Percentiles rank a stretch among this genome's conserved stretches.
phyloP scores from a whole-genome alignment of 805 yeast species.

The Ogataea kodamae region DNA sequence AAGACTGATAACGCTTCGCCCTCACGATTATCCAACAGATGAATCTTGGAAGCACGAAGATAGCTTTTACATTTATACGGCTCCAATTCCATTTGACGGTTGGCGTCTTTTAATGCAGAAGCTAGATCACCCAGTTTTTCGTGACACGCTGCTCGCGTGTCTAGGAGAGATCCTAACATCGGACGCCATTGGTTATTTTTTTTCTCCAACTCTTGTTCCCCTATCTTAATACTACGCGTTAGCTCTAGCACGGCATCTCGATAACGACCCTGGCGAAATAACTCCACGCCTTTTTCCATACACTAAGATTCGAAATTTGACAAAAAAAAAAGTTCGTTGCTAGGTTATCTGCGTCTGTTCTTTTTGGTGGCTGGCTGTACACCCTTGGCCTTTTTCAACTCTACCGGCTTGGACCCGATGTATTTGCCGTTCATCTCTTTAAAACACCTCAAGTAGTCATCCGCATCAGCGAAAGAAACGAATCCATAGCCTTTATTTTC shows the following conservation, averaged over 20 bases:
- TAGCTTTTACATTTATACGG: conserved; percentile 50
- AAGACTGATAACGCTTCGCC: conserved; percentile 36
- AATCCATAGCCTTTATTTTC: conserved; percentile 70
- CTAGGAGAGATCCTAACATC: conserved; percentile 27
- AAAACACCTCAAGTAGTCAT: conserved; percentile 67
- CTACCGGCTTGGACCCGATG: conserved; percentile 71
- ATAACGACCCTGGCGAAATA: conserved; percentile 20
- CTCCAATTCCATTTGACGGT: conserved; percentile 33
- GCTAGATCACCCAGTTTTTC: conserved; percentile 37
- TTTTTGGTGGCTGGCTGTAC: conserved; percentile 28
- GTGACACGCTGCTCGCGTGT: conserved; percentile 48
- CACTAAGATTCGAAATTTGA: background rate
- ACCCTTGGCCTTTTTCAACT: conserved; percentile 58
- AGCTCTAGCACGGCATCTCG: conserved; percentile 23
- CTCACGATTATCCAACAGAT: conserved; percentile 24
- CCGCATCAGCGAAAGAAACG: conserved; percentile 60
- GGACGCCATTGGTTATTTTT: conserved; percentile 8
- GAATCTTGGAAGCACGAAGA: conserved; percentile 41
- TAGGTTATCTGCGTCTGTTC: conserved; percentile 9
- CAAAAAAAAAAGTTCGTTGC: conserved; percentile 3
- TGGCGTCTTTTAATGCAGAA: conserved; percentile 39
- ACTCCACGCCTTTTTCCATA: conserved; percentile 17
- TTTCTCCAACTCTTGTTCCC: conserved; percentile 8
- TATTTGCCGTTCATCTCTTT: conserved; percentile 75
- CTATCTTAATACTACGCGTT: conserved; percentile 17